Evolutionary conservation across 768 basidiomycete species (phyloP).

Genomic region (Russula lepida): DNA sequence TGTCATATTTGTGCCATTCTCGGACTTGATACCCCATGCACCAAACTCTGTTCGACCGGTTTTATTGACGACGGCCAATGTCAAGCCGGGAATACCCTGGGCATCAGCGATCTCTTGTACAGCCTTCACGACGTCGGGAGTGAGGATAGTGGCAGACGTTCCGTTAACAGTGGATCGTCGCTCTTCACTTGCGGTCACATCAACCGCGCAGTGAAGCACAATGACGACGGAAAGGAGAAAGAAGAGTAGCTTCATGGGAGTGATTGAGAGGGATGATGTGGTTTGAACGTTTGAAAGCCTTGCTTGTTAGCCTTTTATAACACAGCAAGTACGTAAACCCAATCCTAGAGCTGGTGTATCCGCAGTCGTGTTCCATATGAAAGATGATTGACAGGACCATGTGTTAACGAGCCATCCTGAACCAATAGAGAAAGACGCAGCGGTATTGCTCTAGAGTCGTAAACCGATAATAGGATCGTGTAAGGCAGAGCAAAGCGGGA

Average conservation of each 20-base stretch:
- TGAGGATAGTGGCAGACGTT: neutral
- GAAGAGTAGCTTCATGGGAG: neutral
- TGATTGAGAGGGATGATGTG: neutral
- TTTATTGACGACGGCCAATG: slow-evolving; percentile 3
- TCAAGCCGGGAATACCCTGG: slow-evolving; percentile 5
- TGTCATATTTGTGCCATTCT: slow-evolving; percentile 13
- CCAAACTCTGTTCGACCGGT: slow-evolving; percentile 4
- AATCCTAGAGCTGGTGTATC: too few relatives aligned
- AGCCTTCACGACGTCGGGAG: neutral
- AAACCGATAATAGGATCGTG: neutral
- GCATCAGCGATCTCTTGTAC: neutral
- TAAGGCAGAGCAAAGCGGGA: too few relatives aligned
- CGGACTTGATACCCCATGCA: slow-evolving; percentile 11
- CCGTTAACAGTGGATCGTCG: neutral
- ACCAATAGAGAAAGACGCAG: neutral
- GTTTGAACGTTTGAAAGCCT: neutral
- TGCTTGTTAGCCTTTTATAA: neutral
- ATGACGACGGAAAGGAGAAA: neutral
- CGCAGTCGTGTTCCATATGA: neutral
- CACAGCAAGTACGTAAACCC: too few relatives aligned
- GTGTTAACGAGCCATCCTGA: neutral
- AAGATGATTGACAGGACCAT: neutral
- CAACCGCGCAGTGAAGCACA: neutral
- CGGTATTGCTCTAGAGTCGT: neutral
- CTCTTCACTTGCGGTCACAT: neutral